These are phyloP conservation scores for Oryza officinalis DNA, from an alignment of 176 grass and related monocot genomes.

Conservation along the genomic window DNA sequence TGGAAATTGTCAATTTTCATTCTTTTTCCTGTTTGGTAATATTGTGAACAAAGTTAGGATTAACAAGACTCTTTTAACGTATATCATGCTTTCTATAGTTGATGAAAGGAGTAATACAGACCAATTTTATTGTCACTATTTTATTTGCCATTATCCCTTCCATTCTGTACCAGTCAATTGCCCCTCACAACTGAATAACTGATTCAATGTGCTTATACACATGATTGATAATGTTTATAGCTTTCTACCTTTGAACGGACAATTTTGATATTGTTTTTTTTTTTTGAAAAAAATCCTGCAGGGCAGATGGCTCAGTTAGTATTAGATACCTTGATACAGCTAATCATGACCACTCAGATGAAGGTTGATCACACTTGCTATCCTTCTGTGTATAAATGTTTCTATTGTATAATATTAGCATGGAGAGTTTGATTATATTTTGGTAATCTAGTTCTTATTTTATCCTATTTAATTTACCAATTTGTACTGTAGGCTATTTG, in stretches of 20 bases:
- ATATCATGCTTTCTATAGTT: neutral
- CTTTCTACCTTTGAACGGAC: neutral
- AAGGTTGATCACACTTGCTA: constrained; percentile 48
- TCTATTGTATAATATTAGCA: neutral
- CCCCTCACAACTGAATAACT: neutral
- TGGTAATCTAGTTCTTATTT: constrained; percentile 8
- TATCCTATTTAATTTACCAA: constrained; percentile 18
- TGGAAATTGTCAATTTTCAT: neutral
- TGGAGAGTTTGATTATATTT: neutral
- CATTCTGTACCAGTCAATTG: neutral
- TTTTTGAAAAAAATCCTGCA: constrained; percentile 29
- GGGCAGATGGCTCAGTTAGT: constrained; percentile 40
- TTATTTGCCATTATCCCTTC: neutral
- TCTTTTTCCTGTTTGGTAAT: neutral
- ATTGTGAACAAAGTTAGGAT: neutral
- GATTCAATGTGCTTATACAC: neutral
- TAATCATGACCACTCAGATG: constrained; percentile 67
- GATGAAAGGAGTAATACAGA: neutral
- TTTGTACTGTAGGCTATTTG: constrained; percentile 57
- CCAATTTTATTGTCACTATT: neutral
- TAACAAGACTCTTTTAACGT: neutral
- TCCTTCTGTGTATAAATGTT: constrained; percentile 8
- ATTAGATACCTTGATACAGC: constrained; percentile 60
- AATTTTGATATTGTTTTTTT: neutral
- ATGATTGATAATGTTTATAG: neutral